phyloP scores from a whole-genome alignment of 2,329 filamentous ascomycete species.

The Hypoxylon sp. region DNA sequence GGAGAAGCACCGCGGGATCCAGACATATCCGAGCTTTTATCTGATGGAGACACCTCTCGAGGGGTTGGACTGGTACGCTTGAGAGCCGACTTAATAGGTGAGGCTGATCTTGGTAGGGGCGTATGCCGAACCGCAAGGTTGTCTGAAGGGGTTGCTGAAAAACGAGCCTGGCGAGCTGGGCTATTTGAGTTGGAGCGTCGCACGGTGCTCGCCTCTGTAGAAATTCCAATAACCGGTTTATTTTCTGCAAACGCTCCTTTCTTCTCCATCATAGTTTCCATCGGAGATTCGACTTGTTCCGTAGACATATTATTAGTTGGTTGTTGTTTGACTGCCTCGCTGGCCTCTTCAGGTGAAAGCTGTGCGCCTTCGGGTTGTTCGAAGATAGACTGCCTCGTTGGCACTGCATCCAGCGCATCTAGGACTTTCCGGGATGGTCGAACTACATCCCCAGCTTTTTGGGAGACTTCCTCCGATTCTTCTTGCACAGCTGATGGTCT shows the following conservation, averaged over 20 bases:
- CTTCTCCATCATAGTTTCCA: constrained; percentile 29
- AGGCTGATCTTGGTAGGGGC: constrained; percentile 77
- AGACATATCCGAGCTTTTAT: constrained; percentile 62
- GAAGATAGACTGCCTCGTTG: constrained; percentile 51
- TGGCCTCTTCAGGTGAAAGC: constrained; percentile 9
- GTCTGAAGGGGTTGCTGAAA: constrained; percentile 67
- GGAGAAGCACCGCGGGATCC: constrained; percentile 48
- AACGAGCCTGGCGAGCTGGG: constrained; percentile 76
- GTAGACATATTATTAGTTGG: background rate
- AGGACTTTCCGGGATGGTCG: constrained; percentile 43
- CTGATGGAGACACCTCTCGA: constrained; percentile 64
- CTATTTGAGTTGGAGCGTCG: constrained; percentile 65
- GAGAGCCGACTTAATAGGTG: constrained; percentile 81
- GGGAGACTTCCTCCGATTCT: constrained; percentile 58
- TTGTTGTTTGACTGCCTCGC: constrained; percentile 22
- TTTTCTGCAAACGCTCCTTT: constrained; percentile 40
- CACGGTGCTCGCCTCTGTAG: constrained; percentile 32
- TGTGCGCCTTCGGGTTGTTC: constrained; percentile 34
- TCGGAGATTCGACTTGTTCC: constrained; percentile 25
- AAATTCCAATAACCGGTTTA: constrained; percentile 45
- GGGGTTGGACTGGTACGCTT: constrained; percentile 71
- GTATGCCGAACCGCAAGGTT: constrained; percentile 72
- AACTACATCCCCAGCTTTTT: constrained; percentile 19
- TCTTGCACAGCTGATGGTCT: constrained; percentile 61
- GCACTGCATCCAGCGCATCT: constrained; percentile 54